Conservation (phyloP, 129 eudicot genomes). For the Centella asiatica region DNA sequence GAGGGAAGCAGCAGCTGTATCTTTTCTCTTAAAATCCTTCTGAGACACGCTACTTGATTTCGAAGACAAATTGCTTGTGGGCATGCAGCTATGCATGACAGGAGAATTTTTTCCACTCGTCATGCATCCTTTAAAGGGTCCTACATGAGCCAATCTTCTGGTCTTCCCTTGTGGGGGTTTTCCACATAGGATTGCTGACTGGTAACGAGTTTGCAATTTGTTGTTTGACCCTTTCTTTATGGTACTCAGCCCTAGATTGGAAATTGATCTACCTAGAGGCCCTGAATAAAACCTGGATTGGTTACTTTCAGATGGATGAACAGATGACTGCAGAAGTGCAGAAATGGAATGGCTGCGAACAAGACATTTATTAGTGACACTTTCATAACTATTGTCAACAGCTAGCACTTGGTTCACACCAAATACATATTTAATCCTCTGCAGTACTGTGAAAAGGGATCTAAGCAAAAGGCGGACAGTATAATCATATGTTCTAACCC, state of each 20-base stretch:
- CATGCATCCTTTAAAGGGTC: conserved; percentile 61
- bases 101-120: conserved; percentile 46
- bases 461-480: conserved; percentile 55
- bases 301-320: conserved; percentile 42
- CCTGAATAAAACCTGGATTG: conserved; percentile 22
- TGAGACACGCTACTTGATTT: conserved; percentile 21
- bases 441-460: conserved; percentile 61
- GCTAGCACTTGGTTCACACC: conserved; percentile 21
- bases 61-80: conserved; percentile 23
- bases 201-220: conserved; percentile 18
- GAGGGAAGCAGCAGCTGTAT: conserved; percentile 10
- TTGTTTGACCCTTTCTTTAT: conserved; percentile 21
- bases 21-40: conserved; percentile 17
- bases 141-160: conserved; percentile 34
- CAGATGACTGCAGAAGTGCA: conserved; percentile 36
- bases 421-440: conserved; percentile 54
- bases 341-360: conserved; percentile 45
- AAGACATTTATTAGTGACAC: conserved; percentile 17
- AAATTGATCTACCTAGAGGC: conserved; percentile 43
- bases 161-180: conserved; percentile 29
- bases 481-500: conserved; percentile 74
- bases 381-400: conserved; percentile 21
- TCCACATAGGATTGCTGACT: conserved; percentile 26
- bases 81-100: conserved; percentile 27
- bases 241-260: conserved; percentile 35